These are phyloP conservation scores for Fomes fomentarius DNA, from an alignment of 1,284 basidiomycete species.

Conservation along the genomic window DNA sequence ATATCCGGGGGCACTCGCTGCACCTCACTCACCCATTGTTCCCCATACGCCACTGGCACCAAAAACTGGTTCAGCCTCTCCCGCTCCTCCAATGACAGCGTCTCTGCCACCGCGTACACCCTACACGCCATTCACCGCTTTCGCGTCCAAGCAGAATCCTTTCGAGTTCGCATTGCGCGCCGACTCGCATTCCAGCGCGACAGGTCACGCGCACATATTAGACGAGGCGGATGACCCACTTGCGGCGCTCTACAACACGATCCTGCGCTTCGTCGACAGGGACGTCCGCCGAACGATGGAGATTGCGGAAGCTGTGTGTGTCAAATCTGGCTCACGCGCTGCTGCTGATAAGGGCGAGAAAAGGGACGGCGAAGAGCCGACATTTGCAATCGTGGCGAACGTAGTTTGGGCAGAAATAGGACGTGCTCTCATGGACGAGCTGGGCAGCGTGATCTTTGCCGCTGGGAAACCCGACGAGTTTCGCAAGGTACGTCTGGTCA, in stretches of 20 bases:
- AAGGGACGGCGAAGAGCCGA: conserved; percentile 33
- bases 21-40: conserved; percentile 72
- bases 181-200: conserved; percentile 11
- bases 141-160: conserved; percentile 54
- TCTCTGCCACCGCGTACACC: conserved; percentile 60
- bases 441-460: conserved; percentile 85
- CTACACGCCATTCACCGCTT: conserved; percentile 65
- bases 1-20: conserved; percentile 66
- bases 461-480: conserved; percentile 91
- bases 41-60: conserved; percentile 70
- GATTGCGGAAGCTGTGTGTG: conserved; percentile 68
- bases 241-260: conserved; percentile 76
- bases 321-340: conserved; percentile 43
- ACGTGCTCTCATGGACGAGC: conserved; percentile 78
- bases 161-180: conserved; percentile 38
- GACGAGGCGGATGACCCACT: conserved; percentile 71
- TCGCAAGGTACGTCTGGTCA: conserved; percentile 60
- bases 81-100: conserved; percentile 25
- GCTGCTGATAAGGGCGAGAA: conserved; percentile 3
- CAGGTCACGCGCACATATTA: conserved; percentile 47
- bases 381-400: conserved; percentile 84
- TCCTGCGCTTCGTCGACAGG: conserved; percentile 80
- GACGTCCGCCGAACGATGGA: conserved; percentile 76
- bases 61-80: conserved; percentile 19
- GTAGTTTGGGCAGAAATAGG: conserved; percentile 89